Percentiles rank a stretch among this genome's conserved stretches.
phyloP scores from a whole-genome alignment of 257 asterid species.

The Solanum chaucha region DNA sequence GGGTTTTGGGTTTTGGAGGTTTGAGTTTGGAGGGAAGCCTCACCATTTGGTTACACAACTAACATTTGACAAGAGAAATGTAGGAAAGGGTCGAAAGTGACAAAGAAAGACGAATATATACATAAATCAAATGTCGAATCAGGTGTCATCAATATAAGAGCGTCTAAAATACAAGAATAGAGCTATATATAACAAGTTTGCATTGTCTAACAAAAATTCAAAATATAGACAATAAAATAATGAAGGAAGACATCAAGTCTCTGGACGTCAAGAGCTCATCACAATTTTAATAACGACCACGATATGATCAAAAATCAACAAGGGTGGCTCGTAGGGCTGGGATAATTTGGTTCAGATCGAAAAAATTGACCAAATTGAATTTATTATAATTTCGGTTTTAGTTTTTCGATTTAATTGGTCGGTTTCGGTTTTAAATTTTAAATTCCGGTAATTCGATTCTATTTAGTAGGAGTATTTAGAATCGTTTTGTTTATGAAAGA shows the following conservation, averaged over 20 bases:
- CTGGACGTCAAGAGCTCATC: not conserved
- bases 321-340: not conserved
- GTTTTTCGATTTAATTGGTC: too few relatives aligned
- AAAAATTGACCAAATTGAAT: too few relatives aligned
- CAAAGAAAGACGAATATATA: too few relatives aligned
- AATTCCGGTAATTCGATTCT: not conserved
- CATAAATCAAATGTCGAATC: too few relatives aligned
- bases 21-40: not conserved
- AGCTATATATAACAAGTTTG: not conserved
- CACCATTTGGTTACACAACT: not conserved
- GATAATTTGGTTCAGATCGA: not conserved
- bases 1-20: not conserved
- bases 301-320: not conserved
- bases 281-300: not conserved
- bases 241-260: not conserved
- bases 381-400: too few relatives aligned
- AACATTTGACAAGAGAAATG: not conserved
- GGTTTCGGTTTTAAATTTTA: too few relatives aligned
- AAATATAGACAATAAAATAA: too few relatives aligned
- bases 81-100: too few relatives aligned
- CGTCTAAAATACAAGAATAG: too few relatives aligned
- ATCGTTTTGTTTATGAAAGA: too few relatives aligned
- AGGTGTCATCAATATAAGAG: not conserved
- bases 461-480: too few relatives aligned
- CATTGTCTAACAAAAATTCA: too few relatives aligned